Conservation (phyloP, 371 early-diverging fungal genomes). For the Saksenaea oblongispora region DNA sequence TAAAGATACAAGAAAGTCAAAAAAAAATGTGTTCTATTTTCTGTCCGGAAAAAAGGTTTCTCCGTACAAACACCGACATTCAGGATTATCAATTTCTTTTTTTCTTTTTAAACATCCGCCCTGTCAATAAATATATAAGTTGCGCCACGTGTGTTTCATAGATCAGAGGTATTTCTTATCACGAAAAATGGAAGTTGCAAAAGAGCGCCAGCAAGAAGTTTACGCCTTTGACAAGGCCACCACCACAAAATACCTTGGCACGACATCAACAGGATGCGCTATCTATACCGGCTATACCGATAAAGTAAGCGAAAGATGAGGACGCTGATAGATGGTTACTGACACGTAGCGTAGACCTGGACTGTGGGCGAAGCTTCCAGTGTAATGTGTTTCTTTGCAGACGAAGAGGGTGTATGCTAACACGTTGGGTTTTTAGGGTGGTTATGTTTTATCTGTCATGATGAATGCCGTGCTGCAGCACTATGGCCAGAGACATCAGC, state of each 20-base stretch:
- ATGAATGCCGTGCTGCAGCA: conserved; percentile 33
- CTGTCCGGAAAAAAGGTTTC: not conserved
- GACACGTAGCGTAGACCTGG: conserved; percentile 23
- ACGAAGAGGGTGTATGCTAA: too few relatives aligned
- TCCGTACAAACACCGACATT: not conserved
- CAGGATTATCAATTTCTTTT: not conserved
- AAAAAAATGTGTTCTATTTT: not conserved
- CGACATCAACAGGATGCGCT: conserved; percentile 1
- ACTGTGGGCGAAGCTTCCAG: conserved; percentile 40
- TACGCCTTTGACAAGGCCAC: conserved; percentile 25
- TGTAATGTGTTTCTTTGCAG: conserved; percentile 23
- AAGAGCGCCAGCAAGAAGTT: not conserved
- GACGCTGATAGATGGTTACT: not conserved
- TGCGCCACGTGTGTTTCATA: not conserved
- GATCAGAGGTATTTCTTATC: not conserved
- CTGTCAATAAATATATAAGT: not conserved
- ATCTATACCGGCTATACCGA: conserved; percentile 21
- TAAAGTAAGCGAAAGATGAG: conserved; percentile 8
- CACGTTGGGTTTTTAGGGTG: conserved; percentile 12
- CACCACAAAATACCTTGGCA: conserved; percentile 17
- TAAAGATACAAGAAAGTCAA: not conserved
- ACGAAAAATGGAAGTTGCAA: not conserved
- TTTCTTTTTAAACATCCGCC: not conserved
- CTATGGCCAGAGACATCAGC: conserved; percentile 30
- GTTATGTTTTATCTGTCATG: conserved; percentile 38